Base-by-base conservation (phyloP, 495 filamentous ascomycete species). In the Talaromyces borbonicus region DNA sequence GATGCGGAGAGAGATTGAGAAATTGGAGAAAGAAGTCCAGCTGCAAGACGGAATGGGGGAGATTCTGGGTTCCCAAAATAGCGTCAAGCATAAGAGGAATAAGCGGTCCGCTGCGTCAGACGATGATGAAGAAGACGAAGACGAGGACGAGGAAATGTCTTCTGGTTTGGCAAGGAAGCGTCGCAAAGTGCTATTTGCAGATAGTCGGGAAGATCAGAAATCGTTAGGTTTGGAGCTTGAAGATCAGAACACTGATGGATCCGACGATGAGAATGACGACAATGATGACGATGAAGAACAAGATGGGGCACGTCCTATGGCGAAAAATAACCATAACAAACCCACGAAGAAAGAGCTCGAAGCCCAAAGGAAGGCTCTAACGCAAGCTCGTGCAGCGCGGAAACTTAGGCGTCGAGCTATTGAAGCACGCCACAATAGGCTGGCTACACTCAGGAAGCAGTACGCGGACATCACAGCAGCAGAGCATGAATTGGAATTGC, bases 401-500 rank as follows among this genome's bases (percentile, higher is more conserved):
- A 75, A 73, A 55, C 59, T 70, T 52, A 69, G 63, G 48, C 75
- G 62, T 57, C 74, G 65, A 48, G 66, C 56, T 23, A 67, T 65
- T 29, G 71, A 74, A 58, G 64, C 47, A 46, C 67, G 59, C 49
- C 58, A 67, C 55, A 72, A 62, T 42, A 80, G 77, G 55, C 61
- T 97, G 25, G 69, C 73, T 23, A 73, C 71, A 20, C 68, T 89
- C 43, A 75, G 75, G 60, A 80, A 81, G 54, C 79, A 85, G 57
- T 74, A 87, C 52, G 69, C 70, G 37, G 75, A 86, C 45, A 77
- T 98, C 39, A 67, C 69, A 38, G 70, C 77, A 5, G 84, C 89
- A 2, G 84, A 94, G 65, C 66, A 76, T 15, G 79, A 85, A 61
- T 62, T 97, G 46, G 90, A 90, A 42, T 57, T 83, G 50, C 85